These are phyloP conservation scores for Ogataea sp. DNA, from an alignment of 805 yeast genomes.

Conservation along the genomic window DNA sequence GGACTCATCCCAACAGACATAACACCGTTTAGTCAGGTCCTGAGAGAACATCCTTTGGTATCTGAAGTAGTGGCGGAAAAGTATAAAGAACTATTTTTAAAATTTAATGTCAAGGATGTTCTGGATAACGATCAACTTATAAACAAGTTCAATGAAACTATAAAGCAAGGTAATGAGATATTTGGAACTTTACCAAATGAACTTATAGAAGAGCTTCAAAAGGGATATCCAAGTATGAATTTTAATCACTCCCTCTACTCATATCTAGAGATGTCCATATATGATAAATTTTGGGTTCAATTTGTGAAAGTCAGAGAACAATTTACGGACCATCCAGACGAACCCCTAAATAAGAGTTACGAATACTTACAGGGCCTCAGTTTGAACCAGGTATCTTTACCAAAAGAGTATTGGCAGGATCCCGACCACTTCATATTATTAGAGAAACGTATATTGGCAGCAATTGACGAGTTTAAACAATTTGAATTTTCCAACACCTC, in stretches of 20 bases:
- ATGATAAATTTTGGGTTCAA: slow-evolving; percentile 57
- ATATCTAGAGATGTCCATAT: slow-evolving; percentile 64
- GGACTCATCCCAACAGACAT: not conserved
- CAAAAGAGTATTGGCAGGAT: slow-evolving; percentile 14
- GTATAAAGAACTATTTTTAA: slow-evolving; percentile 30
- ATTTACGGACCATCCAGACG: slow-evolving; percentile 7
- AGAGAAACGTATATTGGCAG: slow-evolving; percentile 39
- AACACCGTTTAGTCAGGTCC: slow-evolving; percentile 28
- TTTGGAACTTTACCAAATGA: slow-evolving; percentile 21
- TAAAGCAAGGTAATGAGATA: slow-evolving; percentile 19
- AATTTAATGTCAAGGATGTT: slow-evolving; percentile 16
- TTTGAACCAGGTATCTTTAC: slow-evolving; percentile 43
- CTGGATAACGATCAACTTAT: not conserved
- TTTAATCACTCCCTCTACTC: slow-evolving; percentile 50
- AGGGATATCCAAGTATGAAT: slow-evolving; percentile 30
- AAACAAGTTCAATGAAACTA: not conserved
- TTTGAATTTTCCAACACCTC: slow-evolving; percentile 39
- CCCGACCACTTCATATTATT: slow-evolving; percentile 14
- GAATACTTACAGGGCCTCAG: slow-evolving; percentile 31
- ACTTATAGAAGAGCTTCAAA: slow-evolving; percentile 15
- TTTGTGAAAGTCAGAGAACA: slow-evolving; percentile 13
- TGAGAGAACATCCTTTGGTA: slow-evolving; percentile 31
- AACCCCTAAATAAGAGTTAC: slow-evolving; percentile 21
- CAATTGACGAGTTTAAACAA: slow-evolving; percentile 43
- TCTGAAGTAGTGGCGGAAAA: slow-evolving; percentile 30